These are phyloP conservation scores for Candida orba DNA, from an alignment of 805 yeast genomes.

Conservation along the genomic window DNA sequence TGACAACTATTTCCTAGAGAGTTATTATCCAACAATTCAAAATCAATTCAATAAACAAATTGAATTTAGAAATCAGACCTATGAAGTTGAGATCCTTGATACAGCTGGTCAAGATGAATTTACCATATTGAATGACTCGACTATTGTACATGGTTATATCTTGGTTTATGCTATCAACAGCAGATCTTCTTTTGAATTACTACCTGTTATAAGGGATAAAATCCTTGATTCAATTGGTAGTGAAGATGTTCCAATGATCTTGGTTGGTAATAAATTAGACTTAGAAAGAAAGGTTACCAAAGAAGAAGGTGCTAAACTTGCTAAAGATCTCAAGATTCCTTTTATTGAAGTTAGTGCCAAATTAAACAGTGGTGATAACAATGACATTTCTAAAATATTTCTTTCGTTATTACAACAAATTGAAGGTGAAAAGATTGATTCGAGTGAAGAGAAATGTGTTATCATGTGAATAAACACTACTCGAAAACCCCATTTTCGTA, in stretches of 20 bases:
- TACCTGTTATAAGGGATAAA: constrained; percentile 75
- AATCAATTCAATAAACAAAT: constrained; percentile 10
- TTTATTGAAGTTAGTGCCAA: constrained; percentile 83
- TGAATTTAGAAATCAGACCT: constrained; percentile 59
- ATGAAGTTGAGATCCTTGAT: constrained; percentile 77
- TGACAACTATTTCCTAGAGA: constrained; percentile 82
- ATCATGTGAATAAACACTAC: constrained; percentile 28
- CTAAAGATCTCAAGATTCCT: constrained; percentile 58
- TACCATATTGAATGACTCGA: constrained; percentile 70
- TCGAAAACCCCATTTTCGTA: too few relatives aligned
- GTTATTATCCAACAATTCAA: constrained; percentile 69
- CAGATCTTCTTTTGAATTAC: constrained; percentile 67
- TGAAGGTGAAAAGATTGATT: constrained; percentile 54
- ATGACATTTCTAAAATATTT: constrained; percentile 58
- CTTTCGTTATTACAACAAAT: constrained; percentile 53
- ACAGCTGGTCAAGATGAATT: constrained; percentile 95
- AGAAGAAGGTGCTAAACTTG: constrained; percentile 55
- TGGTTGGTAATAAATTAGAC: constrained; percentile 75
- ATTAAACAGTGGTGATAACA: constrained; percentile 67
- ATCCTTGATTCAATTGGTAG: constrained; percentile 63
- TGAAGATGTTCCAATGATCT: constrained; percentile 66
- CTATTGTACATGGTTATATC: constrained; percentile 74
- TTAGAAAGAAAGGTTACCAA: constrained; percentile 56
- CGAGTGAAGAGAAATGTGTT: constrained; percentile 42
- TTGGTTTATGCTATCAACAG: constrained; percentile 79